These are phyloP conservation scores for Kwoniella sp. DNA, from an alignment of 768 basidiomycete genomes.

Conservation along the genomic window DNA sequence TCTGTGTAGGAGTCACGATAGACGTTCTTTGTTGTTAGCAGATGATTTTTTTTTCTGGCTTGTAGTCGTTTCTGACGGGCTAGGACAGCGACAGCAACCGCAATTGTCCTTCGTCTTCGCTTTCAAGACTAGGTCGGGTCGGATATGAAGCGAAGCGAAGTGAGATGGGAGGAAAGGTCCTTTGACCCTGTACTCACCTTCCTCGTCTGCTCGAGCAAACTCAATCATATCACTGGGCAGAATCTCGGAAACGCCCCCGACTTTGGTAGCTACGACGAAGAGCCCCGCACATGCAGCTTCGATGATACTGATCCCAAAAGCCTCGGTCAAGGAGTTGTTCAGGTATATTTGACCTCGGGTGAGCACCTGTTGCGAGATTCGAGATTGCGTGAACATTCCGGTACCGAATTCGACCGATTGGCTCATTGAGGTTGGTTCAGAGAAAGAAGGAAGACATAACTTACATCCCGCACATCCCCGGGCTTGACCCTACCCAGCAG, in stretches of 20 bases:
- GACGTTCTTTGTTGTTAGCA: too few relatives aligned
- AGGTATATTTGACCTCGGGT: conserved; percentile 84
- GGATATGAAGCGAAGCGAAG: too few relatives aligned
- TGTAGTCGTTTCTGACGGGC: too few relatives aligned
- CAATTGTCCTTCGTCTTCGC: too few relatives aligned
- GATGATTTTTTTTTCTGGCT: too few relatives aligned
- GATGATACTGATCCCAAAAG: conserved; percentile 95
- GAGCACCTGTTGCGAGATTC: conserved; percentile 82
- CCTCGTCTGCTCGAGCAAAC: conserved; percentile 89
- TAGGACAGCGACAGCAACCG: too few relatives aligned
- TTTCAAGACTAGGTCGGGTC: too few relatives aligned
- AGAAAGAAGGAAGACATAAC: conserved; percentile 41
- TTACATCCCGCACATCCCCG: conserved; percentile 76
- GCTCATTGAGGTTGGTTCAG: too few relatives aligned
- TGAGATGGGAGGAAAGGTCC: too few relatives aligned
- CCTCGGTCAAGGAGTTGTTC: conserved; percentile 92
- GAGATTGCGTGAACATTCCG: too few relatives aligned
- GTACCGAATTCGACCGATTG: too few relatives aligned
- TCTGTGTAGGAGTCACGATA: too few relatives aligned
- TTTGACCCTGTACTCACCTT: conserved; percentile 63
- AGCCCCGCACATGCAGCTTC: conserved; percentile 94
- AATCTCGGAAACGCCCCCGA: conserved; percentile 94
- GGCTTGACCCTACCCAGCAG: conserved; percentile 79
- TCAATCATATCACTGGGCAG: conserved; percentile 92
- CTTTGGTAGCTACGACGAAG: conserved; percentile 89